Evolutionary conservation across 1,284 basidiomycete genomes (phyloP).

Genomic region (Cerrena zonata): DNA sequence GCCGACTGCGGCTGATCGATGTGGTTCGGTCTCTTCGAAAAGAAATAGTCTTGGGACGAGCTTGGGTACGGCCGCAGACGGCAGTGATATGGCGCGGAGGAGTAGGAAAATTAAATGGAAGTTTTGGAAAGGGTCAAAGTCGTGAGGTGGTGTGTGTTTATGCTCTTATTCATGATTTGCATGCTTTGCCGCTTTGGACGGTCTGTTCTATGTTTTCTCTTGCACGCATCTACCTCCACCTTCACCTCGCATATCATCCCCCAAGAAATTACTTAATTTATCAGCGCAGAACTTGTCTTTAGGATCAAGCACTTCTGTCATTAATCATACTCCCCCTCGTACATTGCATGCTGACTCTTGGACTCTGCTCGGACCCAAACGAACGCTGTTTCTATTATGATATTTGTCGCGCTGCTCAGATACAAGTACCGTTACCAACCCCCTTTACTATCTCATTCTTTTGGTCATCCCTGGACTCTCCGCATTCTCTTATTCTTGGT

Average conservation of each 20-base stretch:
- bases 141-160: background rate
- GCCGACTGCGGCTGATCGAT: background rate
- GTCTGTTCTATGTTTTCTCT: background rate
- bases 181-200: background rate
- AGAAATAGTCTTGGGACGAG: background rate
- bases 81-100: background rate
- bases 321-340: too few relatives aligned
- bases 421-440: too few relatives aligned
- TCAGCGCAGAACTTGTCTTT: too few relatives aligned
- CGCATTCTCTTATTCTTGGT: too few relatives aligned
- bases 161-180: background rate
- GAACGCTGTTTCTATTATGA: too few relatives aligned
- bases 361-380: too few relatives aligned
- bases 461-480: too few relatives aligned
- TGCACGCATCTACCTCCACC: background rate
- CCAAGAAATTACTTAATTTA: too few relatives aligned
- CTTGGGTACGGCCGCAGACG: background rate
- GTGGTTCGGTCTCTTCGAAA: background rate
- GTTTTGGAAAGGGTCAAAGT: slow-evolving; percentile 18
- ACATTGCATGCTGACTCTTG: too few relatives aligned
- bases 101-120: slow-evolving; percentile 18
- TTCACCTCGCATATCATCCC: background rate
- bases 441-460: too few relatives aligned
- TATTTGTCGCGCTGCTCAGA: too few relatives aligned
- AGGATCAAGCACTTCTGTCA: too few relatives aligned